Percentiles rank a stretch among this genome's conserved stretches.
phyloP scores from a whole-genome alignment of 2,329 filamentous ascomycete genomes.

The Cercospora sp. region DNA sequence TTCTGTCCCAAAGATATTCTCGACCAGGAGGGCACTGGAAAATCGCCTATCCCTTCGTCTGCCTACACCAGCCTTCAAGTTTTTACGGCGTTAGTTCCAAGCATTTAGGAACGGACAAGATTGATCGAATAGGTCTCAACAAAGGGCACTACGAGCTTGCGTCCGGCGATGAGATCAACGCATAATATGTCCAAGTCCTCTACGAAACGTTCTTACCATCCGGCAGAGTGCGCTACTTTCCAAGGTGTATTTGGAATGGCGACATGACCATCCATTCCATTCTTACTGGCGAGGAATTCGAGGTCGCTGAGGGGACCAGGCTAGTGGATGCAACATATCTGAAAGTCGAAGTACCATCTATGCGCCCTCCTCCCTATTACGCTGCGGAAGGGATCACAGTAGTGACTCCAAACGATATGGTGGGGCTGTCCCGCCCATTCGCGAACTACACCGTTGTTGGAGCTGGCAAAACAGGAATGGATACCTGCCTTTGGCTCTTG shows the following conservation, averaged over 20 bases:
- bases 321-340: slow-evolving; percentile 27
- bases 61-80: slow-evolving; percentile 26
- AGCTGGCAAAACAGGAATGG: slow-evolving; percentile 28
- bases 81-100: slow-evolving; percentile 29
- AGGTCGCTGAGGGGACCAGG: no score
- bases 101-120: slow-evolving; percentile 15
- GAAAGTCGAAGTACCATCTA: slow-evolving; percentile 23
- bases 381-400: slow-evolving; percentile 14
- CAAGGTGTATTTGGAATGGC: slow-evolving; percentile 23
- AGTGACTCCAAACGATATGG: slow-evolving; percentile 19
- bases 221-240: slow-evolving; percentile 23
- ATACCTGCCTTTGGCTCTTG: slow-evolving; percentile 26
- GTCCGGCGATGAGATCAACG: slow-evolving; percentile 18
- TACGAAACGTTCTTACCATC: slow-evolving; percentile 23
- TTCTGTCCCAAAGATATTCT: neutral
- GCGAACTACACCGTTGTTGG: slow-evolving; percentile 25
- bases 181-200: slow-evolving; percentile 24
- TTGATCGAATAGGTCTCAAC: slow-evolving; percentile 27
- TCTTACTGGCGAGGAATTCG: slow-evolving; percentile 17
- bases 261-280: slow-evolving; percentile 17
- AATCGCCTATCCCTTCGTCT: slow-evolving; percentile 26
- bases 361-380: slow-evolving; percentile 22
- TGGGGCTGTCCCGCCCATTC: slow-evolving; percentile 12
- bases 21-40: slow-evolving; percentile 28
- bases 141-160: slow-evolving; percentile 25